Evolutionary conservation across 2,329 filamentous ascomycete genomes (phyloP).

Genomic region (Talaromyces sp.): DNA sequence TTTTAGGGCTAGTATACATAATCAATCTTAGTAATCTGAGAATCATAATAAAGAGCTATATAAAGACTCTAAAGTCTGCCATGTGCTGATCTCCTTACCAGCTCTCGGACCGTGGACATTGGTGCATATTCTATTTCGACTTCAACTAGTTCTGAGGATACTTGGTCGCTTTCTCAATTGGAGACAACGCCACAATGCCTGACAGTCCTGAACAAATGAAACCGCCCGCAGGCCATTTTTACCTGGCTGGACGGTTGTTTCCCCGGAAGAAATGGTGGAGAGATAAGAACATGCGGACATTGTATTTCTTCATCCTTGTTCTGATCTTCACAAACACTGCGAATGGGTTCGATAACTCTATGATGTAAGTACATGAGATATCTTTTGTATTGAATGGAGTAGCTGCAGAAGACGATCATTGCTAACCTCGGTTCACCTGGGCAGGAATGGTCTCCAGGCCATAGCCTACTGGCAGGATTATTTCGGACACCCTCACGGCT

Average conservation of each 20-base stretch:
- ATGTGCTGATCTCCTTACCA: background rate
- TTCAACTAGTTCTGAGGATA: background rate
- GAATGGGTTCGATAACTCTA: constrained; percentile 36
- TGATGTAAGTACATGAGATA: constrained; percentile 20
- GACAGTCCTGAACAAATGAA: constrained; percentile 14
- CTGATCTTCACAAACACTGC: constrained; percentile 30
- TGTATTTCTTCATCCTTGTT: constrained; percentile 31
- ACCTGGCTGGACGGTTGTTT: constrained; percentile 27
- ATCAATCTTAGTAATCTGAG: background rate
- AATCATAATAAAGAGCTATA: background rate
- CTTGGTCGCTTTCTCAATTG: background rate
- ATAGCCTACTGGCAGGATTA: constrained; percentile 35
- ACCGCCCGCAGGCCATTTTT: constrained; percentile 25
- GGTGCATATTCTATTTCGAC: background rate
- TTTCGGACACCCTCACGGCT: constrained; percentile 38
- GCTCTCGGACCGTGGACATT: background rate
- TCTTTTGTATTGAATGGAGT: background rate
- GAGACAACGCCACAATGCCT: background rate
- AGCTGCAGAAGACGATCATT: background rate
- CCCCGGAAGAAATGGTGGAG: constrained; percentile 30
- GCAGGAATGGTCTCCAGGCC: constrained; percentile 27
- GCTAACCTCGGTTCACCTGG: background rate
- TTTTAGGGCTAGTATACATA: background rate
- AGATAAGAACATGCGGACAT: constrained; percentile 26
- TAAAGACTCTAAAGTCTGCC: background rate